Conservation (phyloP, 768 basidiomycete genomes). For the Mycena venus region DNA sequence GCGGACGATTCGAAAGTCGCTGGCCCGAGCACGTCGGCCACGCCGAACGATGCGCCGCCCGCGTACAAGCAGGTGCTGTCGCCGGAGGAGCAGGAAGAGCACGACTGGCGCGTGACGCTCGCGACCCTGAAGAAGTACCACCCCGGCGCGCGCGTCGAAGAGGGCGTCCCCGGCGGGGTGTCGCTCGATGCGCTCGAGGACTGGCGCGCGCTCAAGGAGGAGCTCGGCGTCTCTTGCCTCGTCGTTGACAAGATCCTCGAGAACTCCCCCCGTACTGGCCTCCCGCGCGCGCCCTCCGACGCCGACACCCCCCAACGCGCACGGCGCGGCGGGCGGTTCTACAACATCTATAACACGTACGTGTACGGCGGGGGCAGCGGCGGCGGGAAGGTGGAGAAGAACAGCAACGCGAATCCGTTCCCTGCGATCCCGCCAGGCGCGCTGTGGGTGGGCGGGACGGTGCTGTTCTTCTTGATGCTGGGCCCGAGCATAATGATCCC, state of each 20-base stretch:
- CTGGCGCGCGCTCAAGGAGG: constrained; percentile 84
- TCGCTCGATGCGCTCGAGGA: constrained; percentile 79
- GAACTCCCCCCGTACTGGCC: constrained; percentile 46
- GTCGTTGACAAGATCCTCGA: constrained; percentile 83
- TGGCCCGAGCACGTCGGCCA: constrained; percentile 30
- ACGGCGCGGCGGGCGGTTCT: constrained; percentile 69
- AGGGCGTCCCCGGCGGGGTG: constrained; percentile 64
- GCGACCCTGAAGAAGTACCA: constrained; percentile 82
- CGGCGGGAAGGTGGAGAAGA: no score
- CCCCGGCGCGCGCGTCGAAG: constrained; percentile 64
- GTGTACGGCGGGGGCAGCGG: constrained; percentile 54
- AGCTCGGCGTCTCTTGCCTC: constrained; percentile 81
- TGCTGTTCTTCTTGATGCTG: constrained; percentile 71
- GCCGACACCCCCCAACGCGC: constrained; percentile 30
- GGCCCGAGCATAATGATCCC: constrained; percentile 71
- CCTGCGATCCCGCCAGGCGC: constrained; percentile 45
- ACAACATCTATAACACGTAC: constrained; percentile 89
- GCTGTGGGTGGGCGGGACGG: constrained; percentile 73
- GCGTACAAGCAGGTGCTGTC: constrained; percentile 75
- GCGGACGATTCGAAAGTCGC: constrained; percentile 45
- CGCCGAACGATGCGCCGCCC: constrained; percentile 72
- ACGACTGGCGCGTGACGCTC: constrained; percentile 64
- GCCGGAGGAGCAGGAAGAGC: constrained; percentile 61
- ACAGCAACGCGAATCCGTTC: constrained; percentile 56
- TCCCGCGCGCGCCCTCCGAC: constrained; percentile 36